Conservation (phyloP, 176 grass and related monocot species). For the Oryza longistaminata region DNA sequence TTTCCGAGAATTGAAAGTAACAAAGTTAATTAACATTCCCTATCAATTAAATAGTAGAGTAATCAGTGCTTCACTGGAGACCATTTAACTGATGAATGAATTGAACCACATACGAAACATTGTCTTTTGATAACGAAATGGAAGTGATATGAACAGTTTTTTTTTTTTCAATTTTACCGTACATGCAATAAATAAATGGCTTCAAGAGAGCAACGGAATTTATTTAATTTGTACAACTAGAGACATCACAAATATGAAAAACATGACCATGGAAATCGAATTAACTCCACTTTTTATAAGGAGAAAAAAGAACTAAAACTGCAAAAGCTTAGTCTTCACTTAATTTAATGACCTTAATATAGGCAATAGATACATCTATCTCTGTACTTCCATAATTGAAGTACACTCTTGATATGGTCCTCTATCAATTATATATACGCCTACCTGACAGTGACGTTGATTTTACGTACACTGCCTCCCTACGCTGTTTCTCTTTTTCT, state of each 20-base stretch:
- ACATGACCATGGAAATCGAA: neutral
- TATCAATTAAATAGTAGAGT: neutral
- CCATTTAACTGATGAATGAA: neutral
- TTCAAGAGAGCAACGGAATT: neutral
- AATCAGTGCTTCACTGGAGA: neutral
- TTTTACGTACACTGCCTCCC: slow-evolving; percentile 3
- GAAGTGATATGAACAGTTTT: neutral
- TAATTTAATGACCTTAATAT: neutral
- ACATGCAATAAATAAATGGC: neutral
- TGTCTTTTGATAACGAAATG: neutral
- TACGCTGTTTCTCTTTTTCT: neutral
- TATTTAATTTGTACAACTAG: neutral
- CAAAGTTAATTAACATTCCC: neutral
- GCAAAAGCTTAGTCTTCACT: neutral
- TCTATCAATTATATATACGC: slow-evolving; percentile 2
- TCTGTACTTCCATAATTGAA: slow-evolving; percentile 17
- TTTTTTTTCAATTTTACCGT: neutral
- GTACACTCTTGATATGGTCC: neutral
- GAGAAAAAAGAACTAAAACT: neutral
- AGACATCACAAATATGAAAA: neutral
- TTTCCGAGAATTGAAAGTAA: neutral
- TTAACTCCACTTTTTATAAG: neutral
- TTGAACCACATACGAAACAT: neutral
- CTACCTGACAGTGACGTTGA: slow-evolving; percentile 39
- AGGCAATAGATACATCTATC: neutral